A percentile compares a stretch with the other conserved stretches of the same genome.
Conservation (phyloP, 1,284 basidiomycete species). For the Heliocybe sulcata region DNA sequence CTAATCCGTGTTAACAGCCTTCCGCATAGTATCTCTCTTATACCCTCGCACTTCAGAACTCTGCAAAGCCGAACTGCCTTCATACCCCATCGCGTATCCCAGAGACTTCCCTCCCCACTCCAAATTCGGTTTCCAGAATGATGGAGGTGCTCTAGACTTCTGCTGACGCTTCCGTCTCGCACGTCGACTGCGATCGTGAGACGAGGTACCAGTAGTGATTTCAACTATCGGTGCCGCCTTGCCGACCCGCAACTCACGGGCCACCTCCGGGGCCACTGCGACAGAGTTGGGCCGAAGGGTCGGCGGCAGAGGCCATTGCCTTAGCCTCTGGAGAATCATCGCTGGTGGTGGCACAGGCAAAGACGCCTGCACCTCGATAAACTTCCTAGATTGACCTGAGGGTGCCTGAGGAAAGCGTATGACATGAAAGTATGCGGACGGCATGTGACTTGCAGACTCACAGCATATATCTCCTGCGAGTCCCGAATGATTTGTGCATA, state of each 20-base stretch:
- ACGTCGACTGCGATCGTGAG: neutral
- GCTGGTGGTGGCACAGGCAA: constrained; percentile 8
- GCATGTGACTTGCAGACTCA: constrained; percentile 12
- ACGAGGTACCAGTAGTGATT: neutral
- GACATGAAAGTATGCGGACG: neutral
- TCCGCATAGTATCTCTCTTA: constrained; percentile 22
- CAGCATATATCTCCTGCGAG: constrained; percentile 13
- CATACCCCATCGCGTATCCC: constrained; percentile 27
- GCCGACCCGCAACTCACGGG: neutral
- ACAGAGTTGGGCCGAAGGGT: neutral
- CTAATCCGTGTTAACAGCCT: constrained; percentile 10
- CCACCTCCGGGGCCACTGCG: neutral
- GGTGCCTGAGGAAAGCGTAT: constrained; percentile 8
- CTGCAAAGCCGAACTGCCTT: constrained; percentile 21
- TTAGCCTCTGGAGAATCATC: constrained; percentile 14
- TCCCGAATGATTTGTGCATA: constrained; percentile 18
- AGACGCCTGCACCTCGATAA: constrained; percentile 8
- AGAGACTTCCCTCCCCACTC: constrained; percentile 21
- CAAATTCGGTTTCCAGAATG: constrained; percentile 22
- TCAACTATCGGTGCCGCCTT: neutral
- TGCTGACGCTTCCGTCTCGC: constrained; percentile 6
- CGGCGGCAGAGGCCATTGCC: constrained; percentile 7
- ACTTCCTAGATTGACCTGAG: constrained; percentile 10
- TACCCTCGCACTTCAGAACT: constrained; percentile 14
- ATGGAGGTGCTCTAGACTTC: constrained; percentile 14